Evolutionary conservation across 1,139 yeast genomes (phyloP), one percentile per base, ranked within the genome.

Genomic region (Candida anutae): DNA sequence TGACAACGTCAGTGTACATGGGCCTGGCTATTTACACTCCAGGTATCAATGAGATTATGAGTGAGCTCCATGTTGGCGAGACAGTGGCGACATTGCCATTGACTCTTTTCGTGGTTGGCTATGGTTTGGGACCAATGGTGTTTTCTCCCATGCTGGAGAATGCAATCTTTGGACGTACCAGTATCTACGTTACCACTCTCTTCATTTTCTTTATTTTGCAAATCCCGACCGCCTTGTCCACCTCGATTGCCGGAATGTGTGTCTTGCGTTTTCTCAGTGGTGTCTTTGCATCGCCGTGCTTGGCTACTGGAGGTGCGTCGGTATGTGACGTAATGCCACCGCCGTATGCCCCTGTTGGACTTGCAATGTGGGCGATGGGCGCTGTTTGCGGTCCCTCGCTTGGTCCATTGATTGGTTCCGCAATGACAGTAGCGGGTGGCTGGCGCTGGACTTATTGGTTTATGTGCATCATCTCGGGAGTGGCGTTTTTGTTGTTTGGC

Each of bases 11-110:
- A 4, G 75, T 74, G 3, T 77, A 77, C 40, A 69, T 74, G 64
- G 79, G 75, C 4, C 62, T 81, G 1, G 74, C 82, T 1, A 67
- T 74, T 15, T 74, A 69, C 39, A 67, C 81, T 1, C 80, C 83
- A 0, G 78, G 77, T 11, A 34, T 56, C 15, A 48, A 47, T 5
- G 41, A 50, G 19, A 45, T 61, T 16, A 48, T 40, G 49, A 46
- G 28, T 13, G 43, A 51, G 39, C 63, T 47, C 23, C 31, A 53
- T 5, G 39, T 67, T 6, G 29, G 40, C 21, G 38, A 42, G 22
- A 43, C 45, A 2, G 40, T 47, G 22, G 62, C 63, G 30, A 38
- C 53, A 22, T 40, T 55, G 40, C 54, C 72, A 36, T 45, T 61
- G 34, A 36, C 62, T 3, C 34, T 58, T 29, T 61, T 58, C 35